Evolutionary conservation across 2,329 filamentous ascomycete genomes (phyloP), one percentile per base, ranked within the genome.

Genomic region (Pyrenophora tritici-repentis): DNA sequence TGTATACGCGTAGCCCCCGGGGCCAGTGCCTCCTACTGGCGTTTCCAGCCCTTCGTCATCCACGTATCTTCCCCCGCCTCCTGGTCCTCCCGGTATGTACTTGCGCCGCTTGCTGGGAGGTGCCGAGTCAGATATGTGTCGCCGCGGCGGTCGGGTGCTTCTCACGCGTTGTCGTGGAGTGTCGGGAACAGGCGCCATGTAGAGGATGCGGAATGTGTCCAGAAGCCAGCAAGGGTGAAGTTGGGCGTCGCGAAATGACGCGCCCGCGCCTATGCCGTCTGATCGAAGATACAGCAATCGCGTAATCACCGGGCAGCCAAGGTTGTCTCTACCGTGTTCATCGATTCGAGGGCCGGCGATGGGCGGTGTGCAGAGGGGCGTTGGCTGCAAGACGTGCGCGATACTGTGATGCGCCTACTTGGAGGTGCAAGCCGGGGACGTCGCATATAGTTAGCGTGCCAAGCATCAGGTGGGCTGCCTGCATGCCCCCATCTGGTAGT

Each of bases 41-140:
- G 81, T 83, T 57, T 88, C 84, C 53, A 81, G 78, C 43, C 83
- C 83, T 29, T 90, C 84, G 48, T 87, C 81, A 62, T 95, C 90
- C 31, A 94, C 79, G 72, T 91, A 96, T 68, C 91, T 81, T 16
- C 91, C 91, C 50, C 91, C 91, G 38, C 91, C 91, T 33, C 90
- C 91, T 50, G 90, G 88, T 3, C 91, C 91, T 40, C 91, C 91
- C 29, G 93, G 90, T 40, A 95, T 83, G 76, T 96, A 97, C 74
- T 74, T 78, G 55, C 74, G 73, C 65, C 72, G 73, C 72, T 80
- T 80, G 55, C 57, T 65, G 22, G 75, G 73, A 26, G 76, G 75
- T 44, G 75, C 76, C 14, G 73, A 75, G 52, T 75, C 73, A 38
- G 73, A 67, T 31, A 70, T 54, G 54, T 63, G 50, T 42, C 70